Evolutionary conservation across 2,329 filamentous ascomycete genomes (phyloP).

Genomic region (Helicocarpus griseus): DNA sequence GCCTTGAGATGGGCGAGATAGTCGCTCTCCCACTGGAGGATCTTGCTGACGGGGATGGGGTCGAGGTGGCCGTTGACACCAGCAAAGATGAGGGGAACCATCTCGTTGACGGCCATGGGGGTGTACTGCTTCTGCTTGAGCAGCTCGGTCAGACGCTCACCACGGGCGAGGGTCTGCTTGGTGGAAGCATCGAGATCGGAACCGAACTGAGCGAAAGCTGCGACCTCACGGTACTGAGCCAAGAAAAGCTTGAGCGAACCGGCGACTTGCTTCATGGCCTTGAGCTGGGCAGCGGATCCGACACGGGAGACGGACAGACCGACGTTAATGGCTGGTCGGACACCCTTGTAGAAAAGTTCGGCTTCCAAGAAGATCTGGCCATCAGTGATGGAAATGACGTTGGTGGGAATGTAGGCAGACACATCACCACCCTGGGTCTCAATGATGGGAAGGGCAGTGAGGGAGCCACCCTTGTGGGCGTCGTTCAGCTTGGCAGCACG

Average conservation of each 20-base stretch:
- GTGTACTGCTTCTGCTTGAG: constrained; percentile 99
- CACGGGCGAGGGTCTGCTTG: constrained; percentile 96
- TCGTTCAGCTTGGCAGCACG: constrained; percentile 99
- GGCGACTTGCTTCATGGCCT: constrained; percentile 99
- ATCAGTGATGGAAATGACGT: constrained; percentile 99
- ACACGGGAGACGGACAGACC: constrained; percentile 99
- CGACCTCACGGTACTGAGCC: constrained; percentile 99
- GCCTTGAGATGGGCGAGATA: constrained; percentile 86
- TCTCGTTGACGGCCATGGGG: constrained; percentile 98
- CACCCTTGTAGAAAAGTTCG: constrained; percentile 99
- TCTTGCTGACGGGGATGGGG: constrained; percentile 77
- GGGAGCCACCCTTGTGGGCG: constrained; percentile 86
- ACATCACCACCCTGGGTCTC: constrained; percentile 99
- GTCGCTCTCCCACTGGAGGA: constrained; percentile 88
- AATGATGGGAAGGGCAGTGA: constrained; percentile 95
- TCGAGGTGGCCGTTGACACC: constrained; percentile 98
- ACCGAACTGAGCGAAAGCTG: constrained; percentile 99
- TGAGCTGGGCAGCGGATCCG: constrained; percentile 97
- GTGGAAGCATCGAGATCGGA: constrained; percentile 97
- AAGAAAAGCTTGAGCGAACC: constrained; percentile 99
- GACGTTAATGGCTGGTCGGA: constrained; percentile 99
- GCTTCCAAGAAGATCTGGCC: constrained; percentile 99
- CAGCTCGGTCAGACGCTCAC: constrained; percentile 97
- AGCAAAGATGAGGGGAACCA: constrained; percentile 98
- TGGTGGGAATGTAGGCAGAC: constrained; percentile 99